Evolutionary conservation across 495 filamentous ascomycete species (phyloP).

Genomic region (Penicillium salamii): DNA sequence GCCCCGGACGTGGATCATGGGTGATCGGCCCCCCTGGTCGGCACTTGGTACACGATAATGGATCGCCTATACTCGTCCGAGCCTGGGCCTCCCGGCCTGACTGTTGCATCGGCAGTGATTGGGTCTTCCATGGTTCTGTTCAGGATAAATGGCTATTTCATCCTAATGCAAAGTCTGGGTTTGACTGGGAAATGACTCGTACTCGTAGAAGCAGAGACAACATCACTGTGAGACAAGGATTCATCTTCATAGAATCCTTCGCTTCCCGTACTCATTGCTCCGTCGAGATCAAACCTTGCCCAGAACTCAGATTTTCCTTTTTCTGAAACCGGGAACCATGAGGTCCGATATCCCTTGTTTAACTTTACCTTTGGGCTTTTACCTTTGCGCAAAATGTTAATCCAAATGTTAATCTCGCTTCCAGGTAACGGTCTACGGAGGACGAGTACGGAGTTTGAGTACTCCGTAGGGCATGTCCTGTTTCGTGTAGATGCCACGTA

Average conservation of each 20-base stretch:
- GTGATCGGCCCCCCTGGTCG: constrained; percentile 19
- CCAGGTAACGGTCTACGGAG: background rate
- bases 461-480: too few relatives aligned
- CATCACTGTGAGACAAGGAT: constrained; percentile 1
- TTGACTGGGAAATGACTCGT: background rate
- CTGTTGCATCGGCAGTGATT: constrained; percentile 20
- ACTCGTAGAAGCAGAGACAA: background rate
- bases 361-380: background rate
- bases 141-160: constrained; percentile 8
- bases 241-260: too few relatives aligned
- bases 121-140: constrained; percentile 19
- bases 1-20: constrained; percentile 14
- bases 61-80: constrained; percentile 18
- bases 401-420: background rate
- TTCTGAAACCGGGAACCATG: constrained; percentile 8
- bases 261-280: too few relatives aligned
- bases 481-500: background rate
- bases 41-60: constrained; percentile 13
- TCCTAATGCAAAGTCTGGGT: background rate
- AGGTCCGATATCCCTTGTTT: constrained; percentile 1
- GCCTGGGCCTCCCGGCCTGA: constrained; percentile 9
- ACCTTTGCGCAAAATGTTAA: background rate
- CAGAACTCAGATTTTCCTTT: background rate
- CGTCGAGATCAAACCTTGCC: background rate
- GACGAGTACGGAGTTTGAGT: background rate